Evolutionary conservation across 805 yeast genomes (phyloP).

Genomic region (Nakazawaea ishiwadae): DNA sequence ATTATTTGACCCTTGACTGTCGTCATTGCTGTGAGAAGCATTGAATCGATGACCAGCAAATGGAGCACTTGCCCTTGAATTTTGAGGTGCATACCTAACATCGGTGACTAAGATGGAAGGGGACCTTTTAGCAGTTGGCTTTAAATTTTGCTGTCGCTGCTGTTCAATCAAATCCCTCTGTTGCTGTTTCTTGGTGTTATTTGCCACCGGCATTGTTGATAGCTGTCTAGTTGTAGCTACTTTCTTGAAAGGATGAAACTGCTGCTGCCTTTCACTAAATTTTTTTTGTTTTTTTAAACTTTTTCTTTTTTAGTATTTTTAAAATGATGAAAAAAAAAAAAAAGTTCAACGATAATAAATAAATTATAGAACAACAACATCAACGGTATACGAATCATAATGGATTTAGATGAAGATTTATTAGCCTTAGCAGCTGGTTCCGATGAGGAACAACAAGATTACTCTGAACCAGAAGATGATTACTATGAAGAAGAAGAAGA

Average conservation of each 20-base stretch:
- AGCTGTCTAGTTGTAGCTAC: neutral
- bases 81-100: slow-evolving; percentile 52
- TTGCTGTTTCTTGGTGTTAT: slow-evolving; percentile 8
- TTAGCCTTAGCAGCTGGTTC: slow-evolving; percentile 81
- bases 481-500: slow-evolving; percentile 28
- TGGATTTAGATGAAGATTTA: slow-evolving; percentile 94
- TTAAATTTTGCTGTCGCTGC: slow-evolving; percentile 15
- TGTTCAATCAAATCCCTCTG: slow-evolving; percentile 6
- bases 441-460: slow-evolving; percentile 27
- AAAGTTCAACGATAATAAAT: neutral
- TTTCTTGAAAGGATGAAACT: no score
- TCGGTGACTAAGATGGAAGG: slow-evolving; percentile 95
- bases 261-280: no score
- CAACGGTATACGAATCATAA: slow-evolving; percentile 19
- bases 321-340: no score
- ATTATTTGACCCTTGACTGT: no score
- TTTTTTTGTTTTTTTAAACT: no score
- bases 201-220: slow-evolving; percentile 1
- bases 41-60: slow-evolving; percentile 64
- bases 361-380: neutral
- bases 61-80: slow-evolving; percentile 56
- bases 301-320: no score
- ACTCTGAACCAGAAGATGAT: slow-evolving; percentile 31
- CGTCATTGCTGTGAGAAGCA: slow-evolving; percentile 14
- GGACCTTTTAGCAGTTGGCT: slow-evolving; percentile 77